Conservation (phyloP, 257 asterid genomes). For the Hygrophila difformis region DNA sequence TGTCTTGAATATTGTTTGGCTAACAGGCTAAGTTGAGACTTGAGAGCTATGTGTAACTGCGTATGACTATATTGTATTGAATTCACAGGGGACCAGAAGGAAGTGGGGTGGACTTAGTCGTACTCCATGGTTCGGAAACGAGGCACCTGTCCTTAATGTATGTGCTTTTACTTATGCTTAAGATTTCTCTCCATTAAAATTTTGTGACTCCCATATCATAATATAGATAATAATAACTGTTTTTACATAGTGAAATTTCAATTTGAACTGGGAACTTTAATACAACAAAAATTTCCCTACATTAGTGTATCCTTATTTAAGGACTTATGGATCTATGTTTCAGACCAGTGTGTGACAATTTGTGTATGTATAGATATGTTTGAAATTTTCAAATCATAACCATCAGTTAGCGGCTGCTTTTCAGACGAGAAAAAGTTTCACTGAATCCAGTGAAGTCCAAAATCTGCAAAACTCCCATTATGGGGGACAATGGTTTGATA, state of each 20-base stretch:
- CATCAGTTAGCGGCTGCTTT: slow-evolving; percentile 24
- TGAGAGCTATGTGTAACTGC: no score
- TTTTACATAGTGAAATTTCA: slow-evolving; percentile 3
- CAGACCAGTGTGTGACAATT: neutral
- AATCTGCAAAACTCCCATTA: slow-evolving; percentile 60
- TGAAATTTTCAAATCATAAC: slow-evolving; percentile 15
- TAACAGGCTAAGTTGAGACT: no score
- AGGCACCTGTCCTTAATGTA: slow-evolving; percentile 61
- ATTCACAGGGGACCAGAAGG: slow-evolving; percentile 94
- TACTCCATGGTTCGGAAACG: slow-evolving; percentile 60
- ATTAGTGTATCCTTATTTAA: neutral
- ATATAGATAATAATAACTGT: neutral
- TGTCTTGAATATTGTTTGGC: no score
- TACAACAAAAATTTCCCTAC: slow-evolving; percentile 1
- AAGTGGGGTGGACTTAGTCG: slow-evolving; percentile 63
- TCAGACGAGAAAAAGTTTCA: slow-evolving; percentile 78
- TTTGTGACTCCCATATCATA: neutral
- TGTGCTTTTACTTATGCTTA: slow-evolving; percentile 21
- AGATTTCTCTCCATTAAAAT: neutral
- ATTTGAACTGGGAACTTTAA: slow-evolving; percentile 8
- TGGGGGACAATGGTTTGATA: slow-evolving; percentile 51
- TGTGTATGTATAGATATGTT: neutral
- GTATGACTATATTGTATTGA: slow-evolving; percentile 19
- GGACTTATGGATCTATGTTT: slow-evolving; percentile 8
- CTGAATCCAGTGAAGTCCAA: slow-evolving; percentile 91